phyloP scores from a whole-genome alignment of 805 yeast genomes.

The Ogataea haglerorum region DNA sequence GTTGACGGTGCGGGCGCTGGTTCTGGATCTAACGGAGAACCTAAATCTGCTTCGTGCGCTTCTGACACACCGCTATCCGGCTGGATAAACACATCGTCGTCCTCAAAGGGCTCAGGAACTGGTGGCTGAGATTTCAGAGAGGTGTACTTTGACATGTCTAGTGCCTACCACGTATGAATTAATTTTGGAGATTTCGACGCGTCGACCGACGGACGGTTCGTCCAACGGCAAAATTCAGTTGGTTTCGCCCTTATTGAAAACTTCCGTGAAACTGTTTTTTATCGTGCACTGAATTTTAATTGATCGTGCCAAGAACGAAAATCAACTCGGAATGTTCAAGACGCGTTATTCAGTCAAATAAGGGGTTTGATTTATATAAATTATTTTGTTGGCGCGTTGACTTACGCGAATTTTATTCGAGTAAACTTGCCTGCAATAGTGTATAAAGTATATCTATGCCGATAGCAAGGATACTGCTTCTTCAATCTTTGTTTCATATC shows the following conservation, averaged over 20 bases:
- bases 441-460: background rate
- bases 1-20: background rate
- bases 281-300: background rate
- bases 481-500: background rate
- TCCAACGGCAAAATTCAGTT: too few species aligned
- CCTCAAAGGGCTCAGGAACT: conserved; percentile 13
- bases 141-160: conserved; percentile 13
- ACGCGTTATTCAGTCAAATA: background rate
- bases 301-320: background rate
- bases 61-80: conserved; percentile 19
- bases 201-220: background rate
- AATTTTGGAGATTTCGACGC: conserved; percentile 1
- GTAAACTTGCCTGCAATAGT: background rate
- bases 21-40: background rate
- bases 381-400: too few species aligned
- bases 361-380: too few species aligned
- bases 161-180: background rate
- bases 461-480: too few species aligned
- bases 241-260: too few species aligned
- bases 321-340: background rate
- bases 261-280: too few species aligned
- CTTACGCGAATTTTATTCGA: background rate
- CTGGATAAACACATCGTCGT: conserved; percentile 24
- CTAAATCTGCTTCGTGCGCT: background rate
- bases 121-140: conserved; percentile 16